Base-by-base conservation (phyloP, 2,329 filamentous ascomycete genomes). In the Ophiostoma novo-ulmi region DNA sequence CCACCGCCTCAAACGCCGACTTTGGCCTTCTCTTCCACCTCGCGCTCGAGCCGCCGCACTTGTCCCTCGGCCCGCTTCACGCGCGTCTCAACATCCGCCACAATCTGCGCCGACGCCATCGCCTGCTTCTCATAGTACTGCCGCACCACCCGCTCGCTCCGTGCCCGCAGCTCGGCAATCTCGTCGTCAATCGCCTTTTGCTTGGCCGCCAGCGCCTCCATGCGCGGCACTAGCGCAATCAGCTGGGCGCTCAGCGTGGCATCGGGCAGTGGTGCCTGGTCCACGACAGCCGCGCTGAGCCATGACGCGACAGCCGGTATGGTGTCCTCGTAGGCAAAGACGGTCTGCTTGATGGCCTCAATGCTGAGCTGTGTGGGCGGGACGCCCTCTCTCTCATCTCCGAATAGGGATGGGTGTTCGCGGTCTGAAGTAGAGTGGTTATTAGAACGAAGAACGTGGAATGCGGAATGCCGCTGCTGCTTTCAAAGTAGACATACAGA, bases 51-150 rank as follows among this genome's bases (percentile, higher is more conserved):
- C 76, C 90, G 85, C 77, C 87, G 84, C 2, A 94, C 82, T 10
- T 82, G 82, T 70, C 87, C 84, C 80, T 95, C 92, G 8, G 88
- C 85, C 72, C 83, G 82, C 78, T 87, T 85, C 14, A 94, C 79
- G 68, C 90, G 83, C 44, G 86, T 84, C 79, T 96, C 91, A 77
- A 90, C 88, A 69, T 90, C 87, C 31, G 89, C 90, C 81, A 93
- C 89, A 71, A 86, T 85, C 74, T 88, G 86, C 0, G 89, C 89
- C 74, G 87, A 87, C 13, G 85, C 85, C 67, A 97, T 81, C 63
- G 95, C 83, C 3, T 88, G 87, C 35, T 87, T 81, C 77, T 93
- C 89, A 79, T 94, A 93, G 90, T 92, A 96, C 48, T 82, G 80
- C 74, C 89, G 85, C 72, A 93, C 80, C 35, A 86, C 81, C 73